These are phyloP conservation scores for Holtermannia corniformis DNA, from an alignment of 768 basidiomycete species.

Conservation along the genomic window DNA sequence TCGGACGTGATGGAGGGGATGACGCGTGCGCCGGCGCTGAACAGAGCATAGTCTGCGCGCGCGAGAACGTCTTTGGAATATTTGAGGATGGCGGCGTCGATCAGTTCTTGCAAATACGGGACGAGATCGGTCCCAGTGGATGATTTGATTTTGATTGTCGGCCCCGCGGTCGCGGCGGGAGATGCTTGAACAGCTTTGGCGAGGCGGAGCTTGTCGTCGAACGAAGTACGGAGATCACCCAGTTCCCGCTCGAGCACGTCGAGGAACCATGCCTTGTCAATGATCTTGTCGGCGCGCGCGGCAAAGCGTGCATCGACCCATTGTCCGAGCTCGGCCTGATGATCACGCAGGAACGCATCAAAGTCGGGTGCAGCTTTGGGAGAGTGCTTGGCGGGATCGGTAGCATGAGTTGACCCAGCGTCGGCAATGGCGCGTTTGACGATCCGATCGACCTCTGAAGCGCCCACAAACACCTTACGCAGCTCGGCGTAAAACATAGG, in stretches of 20 bases:
- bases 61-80: conserved; percentile 71
- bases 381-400: neutral
- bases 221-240: conserved; percentile 14
- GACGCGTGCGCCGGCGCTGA: conserved; percentile 67
- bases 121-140: conserved; percentile 59
- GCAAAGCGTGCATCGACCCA: conserved; percentile 39
- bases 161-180: neutral
- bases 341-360: conserved; percentile 29
- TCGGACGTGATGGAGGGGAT: conserved; percentile 73
- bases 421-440: conserved; percentile 23
- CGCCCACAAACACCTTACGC: conserved; percentile 39
- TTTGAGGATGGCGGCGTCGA: conserved; percentile 62
- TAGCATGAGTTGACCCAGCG: neutral
- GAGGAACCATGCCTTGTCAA: conserved; percentile 38
- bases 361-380: neutral
- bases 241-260: conserved; percentile 41
- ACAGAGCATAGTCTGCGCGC: conserved; percentile 73
- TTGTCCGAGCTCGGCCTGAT: conserved; percentile 32
- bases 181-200: neutral
- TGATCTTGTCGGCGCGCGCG: conserved; percentile 16
- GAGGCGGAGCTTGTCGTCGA: conserved; percentile 6
- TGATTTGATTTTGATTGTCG: conserved; percentile 15
- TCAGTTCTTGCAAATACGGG: conserved; percentile 60
- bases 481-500: conserved; percentile 45
- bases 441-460: conserved; percentile 20